Conservation (phyloP, 2,329 filamentous ascomycete species). For the Trichothecium roseum region DNA sequence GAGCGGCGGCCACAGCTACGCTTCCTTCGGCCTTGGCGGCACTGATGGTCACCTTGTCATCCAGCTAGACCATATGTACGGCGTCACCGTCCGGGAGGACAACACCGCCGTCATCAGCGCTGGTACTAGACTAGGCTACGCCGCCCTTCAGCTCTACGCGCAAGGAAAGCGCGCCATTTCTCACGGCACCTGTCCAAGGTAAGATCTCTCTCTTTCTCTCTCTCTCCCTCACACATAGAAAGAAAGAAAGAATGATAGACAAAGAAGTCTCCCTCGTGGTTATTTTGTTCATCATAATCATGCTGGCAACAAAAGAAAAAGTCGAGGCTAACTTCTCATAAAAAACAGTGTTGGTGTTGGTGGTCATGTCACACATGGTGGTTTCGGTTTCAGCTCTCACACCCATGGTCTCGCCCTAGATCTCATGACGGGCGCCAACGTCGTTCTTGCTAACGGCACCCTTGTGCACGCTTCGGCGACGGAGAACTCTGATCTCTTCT, state of each 20-base stretch:
- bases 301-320: no score
- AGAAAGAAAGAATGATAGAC: no score
- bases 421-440: conserved; percentile 21
- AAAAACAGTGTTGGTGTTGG: conserved; percentile 32
- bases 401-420: conserved; percentile 19
- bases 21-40: conserved; percentile 33
- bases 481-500: conserved; percentile 29
- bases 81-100: conserved; percentile 17
- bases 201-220: no score
- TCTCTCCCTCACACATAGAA: no score
- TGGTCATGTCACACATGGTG: conserved; percentile 35
- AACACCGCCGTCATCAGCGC: conserved; percentile 15
- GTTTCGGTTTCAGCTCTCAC: conserved; percentile 13
- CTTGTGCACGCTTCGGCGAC: conserved; percentile 18
- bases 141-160: conserved; percentile 24
- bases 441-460: conserved; percentile 24
- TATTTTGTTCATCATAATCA: background rate
- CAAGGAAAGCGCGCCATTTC: conserved; percentile 24
- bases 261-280: no score
- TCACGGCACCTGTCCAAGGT: conserved; percentile 31
- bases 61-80: conserved; percentile 27
- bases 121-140: conserved; percentile 26
- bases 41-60: conserved; percentile 29
- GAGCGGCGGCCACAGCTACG: conserved; percentile 44
- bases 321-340: no score